A percentile compares a stretch with the other conserved stretches of the same genome.
These are phyloP conservation scores for Aechmea fasciata DNA, from an alignment of 176 grass and related monocot species.

Conservation along the genomic window DNA sequence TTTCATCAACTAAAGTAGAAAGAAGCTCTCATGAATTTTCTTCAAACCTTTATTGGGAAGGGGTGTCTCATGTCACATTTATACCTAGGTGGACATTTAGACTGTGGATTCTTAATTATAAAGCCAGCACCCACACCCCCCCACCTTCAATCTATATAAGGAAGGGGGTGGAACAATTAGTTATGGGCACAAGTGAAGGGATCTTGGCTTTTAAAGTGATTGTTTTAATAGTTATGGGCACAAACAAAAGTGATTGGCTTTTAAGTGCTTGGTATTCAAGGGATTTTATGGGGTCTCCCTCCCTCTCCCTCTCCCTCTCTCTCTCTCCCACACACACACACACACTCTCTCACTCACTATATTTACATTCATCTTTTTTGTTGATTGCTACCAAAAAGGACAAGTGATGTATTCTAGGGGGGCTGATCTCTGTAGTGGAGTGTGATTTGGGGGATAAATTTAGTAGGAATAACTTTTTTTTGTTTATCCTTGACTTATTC, in stretches of 20 bases:
- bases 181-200: constrained; percentile 1
- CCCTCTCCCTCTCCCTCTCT: background rate
- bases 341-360: no score
- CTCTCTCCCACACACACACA: no score
- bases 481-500: no score
- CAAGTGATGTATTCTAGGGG: background rate
- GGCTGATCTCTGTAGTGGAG: background rate
- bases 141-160: background rate
- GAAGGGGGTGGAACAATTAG: background rate
- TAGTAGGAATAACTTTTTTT: no score
- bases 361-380: background rate
- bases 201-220: background rate
- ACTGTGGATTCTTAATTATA: background rate
- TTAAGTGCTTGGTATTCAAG: background rate
- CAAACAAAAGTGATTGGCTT: constrained; percentile 1
- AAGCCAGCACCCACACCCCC: background rate
- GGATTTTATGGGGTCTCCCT: background rate
- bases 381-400: background rate
- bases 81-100: constrained; percentile 5
- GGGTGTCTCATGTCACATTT: background rate
- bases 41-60: constrained; percentile 7
- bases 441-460: no score
- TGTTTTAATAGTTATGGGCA: background rate
- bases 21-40: constrained; percentile 5
- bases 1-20: constrained; percentile 9